These are phyloP conservation scores for Lipomyces sp. DNA, from an alignment of 805 yeast species.

Conservation along the genomic window DNA sequence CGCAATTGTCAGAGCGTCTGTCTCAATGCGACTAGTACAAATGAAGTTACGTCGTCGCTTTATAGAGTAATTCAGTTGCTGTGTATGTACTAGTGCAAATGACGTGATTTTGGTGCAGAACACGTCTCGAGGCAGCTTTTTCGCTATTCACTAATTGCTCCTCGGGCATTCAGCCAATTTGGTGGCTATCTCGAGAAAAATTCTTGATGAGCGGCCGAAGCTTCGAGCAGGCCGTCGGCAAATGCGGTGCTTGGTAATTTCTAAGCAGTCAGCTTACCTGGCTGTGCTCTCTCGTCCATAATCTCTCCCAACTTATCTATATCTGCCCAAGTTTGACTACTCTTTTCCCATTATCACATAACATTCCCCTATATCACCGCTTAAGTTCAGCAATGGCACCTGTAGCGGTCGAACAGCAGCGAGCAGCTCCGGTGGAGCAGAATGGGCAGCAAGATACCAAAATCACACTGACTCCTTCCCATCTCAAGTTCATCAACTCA, in stretches of 20 bases:
- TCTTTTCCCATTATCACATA: background rate
- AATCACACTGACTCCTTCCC: constrained; percentile 53
- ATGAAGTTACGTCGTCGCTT: background rate
- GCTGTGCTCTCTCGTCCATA: background rate
- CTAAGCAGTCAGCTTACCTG: background rate
- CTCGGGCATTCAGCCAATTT: background rate
- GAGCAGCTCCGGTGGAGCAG: background rate
- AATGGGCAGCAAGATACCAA: constrained; percentile 14
- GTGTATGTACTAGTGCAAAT: background rate
- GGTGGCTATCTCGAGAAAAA: background rate
- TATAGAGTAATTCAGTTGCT: background rate
- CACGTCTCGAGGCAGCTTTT: background rate
- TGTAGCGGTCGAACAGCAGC: constrained; percentile 18
- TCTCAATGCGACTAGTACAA: background rate
- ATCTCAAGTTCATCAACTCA: constrained; percentile 69
- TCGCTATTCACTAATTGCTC: background rate
- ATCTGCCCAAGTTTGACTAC: no score
- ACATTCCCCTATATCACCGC: background rate
- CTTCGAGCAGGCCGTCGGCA: background rate
- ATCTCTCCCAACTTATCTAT: no score
- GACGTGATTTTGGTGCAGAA: constrained; percentile 6
- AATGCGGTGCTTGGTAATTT: background rate
- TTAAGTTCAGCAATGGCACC: constrained; percentile 23
- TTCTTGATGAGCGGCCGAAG: background rate
- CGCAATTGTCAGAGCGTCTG: constrained; percentile 8